Base-by-base conservation (phyloP, 2,329 filamentous ascomycete species). In the Epicoccum nigrum region DNA sequence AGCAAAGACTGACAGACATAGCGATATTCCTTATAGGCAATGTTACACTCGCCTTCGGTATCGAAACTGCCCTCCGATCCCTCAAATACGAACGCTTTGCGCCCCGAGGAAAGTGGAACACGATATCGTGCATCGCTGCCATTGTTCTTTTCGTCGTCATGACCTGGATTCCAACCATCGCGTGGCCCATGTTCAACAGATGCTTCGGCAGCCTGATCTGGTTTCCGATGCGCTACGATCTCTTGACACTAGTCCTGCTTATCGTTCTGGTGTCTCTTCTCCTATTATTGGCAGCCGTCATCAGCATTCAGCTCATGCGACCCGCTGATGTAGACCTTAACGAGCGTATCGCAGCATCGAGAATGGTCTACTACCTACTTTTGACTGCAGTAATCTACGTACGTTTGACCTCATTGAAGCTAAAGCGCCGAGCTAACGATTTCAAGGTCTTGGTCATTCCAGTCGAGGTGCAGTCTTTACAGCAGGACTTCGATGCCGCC, bases 121-220 rank as follows among this genome's bases (percentile, higher is more conserved):
- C 85, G 20, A 72, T 77, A 2, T 79, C 84, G 23, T 88, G 85
- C 66, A 69, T 86, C 23, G 76, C 69, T 16, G 65, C 79, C 11
- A 70, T 86, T 20, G 69, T 78, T 15, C 66, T 83, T 37, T 74
- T 85, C 50, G 65, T 82, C 16, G 65, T 88, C 27, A 69, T 74
- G 30, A 84, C 82, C 16, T 86, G 85, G 71, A 73, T 86, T 30
- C 80, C 86, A 20, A 83, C 85, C 13, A 74, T 81, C 47, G 76
- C 83, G 41, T 73, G 81, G 55, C 78, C 75, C 4, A 80, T 86
- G 34, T 78, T 79, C 5, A 80, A 86, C 56, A 78, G 81, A 44
- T 90, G 87, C 72, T 85, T 88, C 60, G 85, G 84, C 19, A 85
- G 84, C 5, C 76, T 90, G 7, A 83, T 88, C 58, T 89, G 84